Evolutionary conservation across 805 yeast species (phyloP).

Genomic region (Candida corydali): DNA sequence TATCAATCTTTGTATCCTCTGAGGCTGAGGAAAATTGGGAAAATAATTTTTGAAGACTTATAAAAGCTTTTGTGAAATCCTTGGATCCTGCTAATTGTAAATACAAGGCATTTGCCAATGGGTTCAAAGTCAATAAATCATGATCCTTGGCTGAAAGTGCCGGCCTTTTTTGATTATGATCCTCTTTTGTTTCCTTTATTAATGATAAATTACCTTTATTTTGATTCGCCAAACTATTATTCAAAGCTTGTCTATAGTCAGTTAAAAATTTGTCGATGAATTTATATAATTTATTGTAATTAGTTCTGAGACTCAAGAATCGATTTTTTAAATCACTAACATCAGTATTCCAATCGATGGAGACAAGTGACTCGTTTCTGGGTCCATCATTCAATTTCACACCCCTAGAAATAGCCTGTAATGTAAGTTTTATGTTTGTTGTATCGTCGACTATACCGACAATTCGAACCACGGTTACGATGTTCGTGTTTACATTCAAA

Average conservation of each 20-base stretch:
- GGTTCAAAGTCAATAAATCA: slow-evolving; percentile 49
- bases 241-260: slow-evolving; percentile 33
- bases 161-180: slow-evolving; percentile 7
- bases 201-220: slow-evolving; percentile 8
- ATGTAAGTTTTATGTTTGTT: slow-evolving; percentile 41
- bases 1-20: slow-evolving; percentile 17
- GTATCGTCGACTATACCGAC: slow-evolving; percentile 44
- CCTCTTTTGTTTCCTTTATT: slow-evolving; percentile 14
- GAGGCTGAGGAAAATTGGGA: slow-evolving; percentile 17
- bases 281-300: slow-evolving; percentile 22
- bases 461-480: slow-evolving; percentile 43
- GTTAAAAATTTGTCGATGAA: slow-evolving; percentile 37
- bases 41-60: slow-evolving; percentile 33
- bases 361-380: slow-evolving; percentile 24
- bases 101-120: slow-evolving; percentile 55
- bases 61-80: slow-evolving; percentile 44
- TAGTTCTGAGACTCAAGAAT: slow-evolving; percentile 17
- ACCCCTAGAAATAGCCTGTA: slow-evolving; percentile 45
- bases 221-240: slow-evolving; percentile 6
- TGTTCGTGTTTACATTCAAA: slow-evolving; percentile 12
- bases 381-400: slow-evolving; percentile 7
- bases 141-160: slow-evolving; percentile 9
- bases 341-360: slow-evolving; percentile 20
- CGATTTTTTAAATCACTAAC: slow-evolving; percentile 15
- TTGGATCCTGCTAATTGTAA: slow-evolving; percentile 49